Conservation (phyloP, 1,139 yeast genomes). For the Suhomyces ambrosiae region DNA sequence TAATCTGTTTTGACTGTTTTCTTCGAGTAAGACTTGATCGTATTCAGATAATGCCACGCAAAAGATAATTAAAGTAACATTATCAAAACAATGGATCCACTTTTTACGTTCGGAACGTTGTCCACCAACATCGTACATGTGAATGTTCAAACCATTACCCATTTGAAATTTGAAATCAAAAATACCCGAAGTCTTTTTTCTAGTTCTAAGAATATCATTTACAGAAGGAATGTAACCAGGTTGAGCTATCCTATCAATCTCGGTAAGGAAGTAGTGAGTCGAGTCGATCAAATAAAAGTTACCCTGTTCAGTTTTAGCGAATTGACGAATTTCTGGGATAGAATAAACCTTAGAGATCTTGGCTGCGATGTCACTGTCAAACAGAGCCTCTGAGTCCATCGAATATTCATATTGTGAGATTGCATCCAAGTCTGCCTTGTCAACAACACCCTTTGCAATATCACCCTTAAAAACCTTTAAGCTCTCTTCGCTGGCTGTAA, state of each 20-base stretch:
- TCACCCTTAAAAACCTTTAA: conserved; percentile 18
- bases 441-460: conserved; percentile 22
- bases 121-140: conserved; percentile 92
- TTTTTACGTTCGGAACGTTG: conserved; percentile 91
- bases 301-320: conserved; percentile 63
- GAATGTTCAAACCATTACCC: conserved; percentile 72
- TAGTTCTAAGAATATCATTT: conserved; percentile 78
- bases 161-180: conserved; percentile 79
- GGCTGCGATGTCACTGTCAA: conserved; percentile 47
- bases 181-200: conserved; percentile 92
- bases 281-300: conserved; percentile 87
- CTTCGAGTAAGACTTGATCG: conserved; percentile 84
- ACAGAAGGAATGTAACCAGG: conserved; percentile 70
- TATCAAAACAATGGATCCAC: conserved; percentile 95
- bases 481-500: conserved; percentile 17
- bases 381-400: conserved; percentile 47
- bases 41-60: conserved; percentile 91
- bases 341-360: conserved; percentile 56
- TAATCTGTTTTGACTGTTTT: conserved; percentile 74
- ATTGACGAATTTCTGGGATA: conserved; percentile 55
- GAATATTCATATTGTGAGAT: conserved; percentile 53
- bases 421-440: conserved; percentile 46
- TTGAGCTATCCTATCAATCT: conserved; percentile 61
- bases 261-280: conserved; percentile 75
- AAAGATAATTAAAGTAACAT: conserved; percentile 84